phyloP scores from a whole-genome alignment of 139 green algal species.

The Ettlia oleoabundans region DNA sequence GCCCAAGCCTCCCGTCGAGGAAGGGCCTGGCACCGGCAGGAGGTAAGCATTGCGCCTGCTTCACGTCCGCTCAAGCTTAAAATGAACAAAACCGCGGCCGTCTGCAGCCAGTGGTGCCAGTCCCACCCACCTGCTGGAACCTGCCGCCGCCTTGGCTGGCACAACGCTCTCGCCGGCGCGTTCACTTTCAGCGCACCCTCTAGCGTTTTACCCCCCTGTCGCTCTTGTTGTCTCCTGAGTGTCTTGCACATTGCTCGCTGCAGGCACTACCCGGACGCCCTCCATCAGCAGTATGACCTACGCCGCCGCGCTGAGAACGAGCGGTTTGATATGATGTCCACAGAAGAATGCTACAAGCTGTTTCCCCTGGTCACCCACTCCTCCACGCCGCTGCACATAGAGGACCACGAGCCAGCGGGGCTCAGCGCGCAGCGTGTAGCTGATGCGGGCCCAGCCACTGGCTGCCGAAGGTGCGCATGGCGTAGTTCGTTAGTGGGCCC shows the following conservation, averaged over 20 bases:
- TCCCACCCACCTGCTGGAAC: too few species aligned
- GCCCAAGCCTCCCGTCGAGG: not conserved
- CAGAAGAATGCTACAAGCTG: constrained; percentile 19
- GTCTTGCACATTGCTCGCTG: not conserved
- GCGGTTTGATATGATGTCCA: constrained; percentile 17
- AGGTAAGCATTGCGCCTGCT: not conserved
- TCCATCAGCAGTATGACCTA: not conserved
- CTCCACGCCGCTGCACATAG: constrained; percentile 17
- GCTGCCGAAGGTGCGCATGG: constrained; percentile 22
- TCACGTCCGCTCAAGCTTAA: too few species aligned
- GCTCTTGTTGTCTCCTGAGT: not conserved
- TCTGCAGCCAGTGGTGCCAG: too few species aligned
- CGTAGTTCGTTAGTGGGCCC: not conserved
- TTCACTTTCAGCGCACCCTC: not conserved
- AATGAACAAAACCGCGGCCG: too few species aligned
- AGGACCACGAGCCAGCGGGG: constrained; percentile 29
- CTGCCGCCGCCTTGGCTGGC: too few species aligned
- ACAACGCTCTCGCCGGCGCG: too few species aligned
- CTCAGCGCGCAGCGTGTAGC: not conserved
- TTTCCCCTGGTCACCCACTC: constrained; percentile 28
- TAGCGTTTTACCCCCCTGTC: not conserved
- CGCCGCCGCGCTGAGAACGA: not conserved
- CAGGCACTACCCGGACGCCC: not conserved
- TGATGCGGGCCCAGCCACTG: constrained; percentile 15
- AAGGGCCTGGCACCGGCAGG: not conserved